Conservation (phyloP, 129 eudicot genomes). For the Silybum marianum region DNA sequence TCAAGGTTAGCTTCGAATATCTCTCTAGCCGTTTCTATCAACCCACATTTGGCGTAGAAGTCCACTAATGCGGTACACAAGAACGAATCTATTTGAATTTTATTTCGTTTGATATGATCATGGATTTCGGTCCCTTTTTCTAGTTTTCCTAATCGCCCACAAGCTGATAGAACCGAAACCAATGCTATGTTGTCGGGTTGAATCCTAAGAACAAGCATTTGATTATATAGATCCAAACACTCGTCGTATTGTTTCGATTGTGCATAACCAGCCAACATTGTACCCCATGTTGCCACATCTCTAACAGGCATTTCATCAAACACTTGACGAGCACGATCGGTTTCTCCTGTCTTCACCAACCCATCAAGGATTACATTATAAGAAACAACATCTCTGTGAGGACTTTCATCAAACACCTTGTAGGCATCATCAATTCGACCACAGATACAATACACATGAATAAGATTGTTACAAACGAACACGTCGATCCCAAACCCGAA, state of each 20-base stretch:
- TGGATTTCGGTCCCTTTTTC: slow-evolving; percentile 59
- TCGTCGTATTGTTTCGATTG: slow-evolving; percentile 42
- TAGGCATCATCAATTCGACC: slow-evolving; percentile 39
- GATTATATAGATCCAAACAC: slow-evolving; percentile 59
- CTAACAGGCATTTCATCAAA: slow-evolving; percentile 59
- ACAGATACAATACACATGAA: slow-evolving; percentile 35
- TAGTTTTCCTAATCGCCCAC: slow-evolving; percentile 60
- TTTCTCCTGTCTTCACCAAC: slow-evolving; percentile 56
- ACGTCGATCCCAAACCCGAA: slow-evolving; percentile 54
- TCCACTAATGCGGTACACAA: slow-evolving; percentile 74
- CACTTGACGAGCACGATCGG: slow-evolving; percentile 39
- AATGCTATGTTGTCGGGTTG: slow-evolving; percentile 51
- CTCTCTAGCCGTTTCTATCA: slow-evolving; percentile 55
- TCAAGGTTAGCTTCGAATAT: slow-evolving; percentile 42
- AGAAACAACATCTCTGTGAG: slow-evolving; percentile 53
- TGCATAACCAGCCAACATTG: slow-evolving; percentile 66
- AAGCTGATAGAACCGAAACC: slow-evolving; percentile 68
- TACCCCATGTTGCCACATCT: slow-evolving; percentile 67
- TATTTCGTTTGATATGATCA: slow-evolving; percentile 31
- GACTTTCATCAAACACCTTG: slow-evolving; percentile 57
- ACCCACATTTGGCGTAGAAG: slow-evolving; percentile 78
- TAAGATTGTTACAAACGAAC: slow-evolving; percentile 58
- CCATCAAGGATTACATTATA: slow-evolving; percentile 70
- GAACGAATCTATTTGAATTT: slow-evolving; percentile 45
- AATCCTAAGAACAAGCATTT: slow-evolving; percentile 35